Evolutionary conservation across 2,329 filamentous ascomycete species (phyloP), one percentile per base, ranked within the genome.

Genomic region (Colletotrichum somersetense): DNA sequence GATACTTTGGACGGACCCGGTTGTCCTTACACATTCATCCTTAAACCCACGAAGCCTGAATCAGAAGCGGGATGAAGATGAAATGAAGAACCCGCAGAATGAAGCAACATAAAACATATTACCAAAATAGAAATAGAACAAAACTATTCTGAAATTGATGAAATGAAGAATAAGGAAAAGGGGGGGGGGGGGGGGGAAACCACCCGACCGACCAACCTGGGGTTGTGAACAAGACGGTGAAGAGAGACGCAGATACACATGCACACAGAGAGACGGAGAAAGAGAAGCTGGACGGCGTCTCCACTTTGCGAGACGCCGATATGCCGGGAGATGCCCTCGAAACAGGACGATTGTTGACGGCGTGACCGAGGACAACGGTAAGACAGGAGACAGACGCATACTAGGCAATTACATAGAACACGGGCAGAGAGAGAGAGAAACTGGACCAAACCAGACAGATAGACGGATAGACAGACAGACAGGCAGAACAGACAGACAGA

Each of bases 231-330:
- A 46, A 8, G 18, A 20, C 18, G 42, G 18, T 2, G 2, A 7
- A 1, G 7, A n/a, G 44, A n/a, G 1, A 30, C 26, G 26, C 26
- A 30, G 26, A 40, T 11, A 40, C 2, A 14, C 2, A 11, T 2
- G 3, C 26, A 40, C 11, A 40, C 11, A 14, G 38, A 40, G 38
- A 40, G 38, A 40, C 1, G 12, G 38, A 40, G 38, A 40, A 3
- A 30, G 26, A 30, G 26, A 30, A 30, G 26, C 26, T 30, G 26
- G 38, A 40, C 10, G 38, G 3, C 30, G n/a, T 48, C 33, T 35
- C 62, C 42, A 67, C 65, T 62, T 52, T 67, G 64, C 68, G 68
- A 67, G 68, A 71, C 42, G 44, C 68, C 68, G 64, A 71, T 52
- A 71, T 67, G 64, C 68, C 68, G 68, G 68, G 64, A 57, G 64